Evolutionary conservation across 2,329 filamentous ascomycete genomes (phyloP).

Genomic region (Cladosporium sp.): DNA sequence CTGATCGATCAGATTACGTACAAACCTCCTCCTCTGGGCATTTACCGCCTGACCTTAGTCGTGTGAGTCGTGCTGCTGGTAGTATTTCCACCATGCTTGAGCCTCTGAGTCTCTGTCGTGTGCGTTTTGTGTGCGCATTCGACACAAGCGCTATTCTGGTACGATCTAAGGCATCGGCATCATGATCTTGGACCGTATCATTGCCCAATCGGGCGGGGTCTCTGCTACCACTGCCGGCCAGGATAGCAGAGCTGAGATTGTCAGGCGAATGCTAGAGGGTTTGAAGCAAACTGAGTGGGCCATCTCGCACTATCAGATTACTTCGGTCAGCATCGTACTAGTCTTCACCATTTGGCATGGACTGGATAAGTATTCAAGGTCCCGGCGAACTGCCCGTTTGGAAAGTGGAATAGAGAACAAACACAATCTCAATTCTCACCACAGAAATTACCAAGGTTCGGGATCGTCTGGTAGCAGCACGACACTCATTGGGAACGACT

Average conservation of each 20-base stretch:
- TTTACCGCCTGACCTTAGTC: background rate
- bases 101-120: background rate
- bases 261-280: conserved; percentile 1
- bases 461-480: conserved; percentile 7
- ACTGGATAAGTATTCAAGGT: conserved; percentile 24
- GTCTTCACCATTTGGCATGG: conserved; percentile 37
- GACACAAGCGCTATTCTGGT: background rate
- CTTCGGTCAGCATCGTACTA: conserved; percentile 34
- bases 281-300: conserved; percentile 28
- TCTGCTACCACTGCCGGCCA: background rate
- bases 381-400: conserved; percentile 12
- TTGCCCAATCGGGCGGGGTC: conserved; percentile 6
- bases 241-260: background rate
- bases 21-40: background rate
- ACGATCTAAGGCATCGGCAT: background rate
- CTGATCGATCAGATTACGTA: conserved; percentile 9
- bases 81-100: background rate
- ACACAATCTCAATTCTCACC: background rate
- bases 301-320: conserved; percentile 38
- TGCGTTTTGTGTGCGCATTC: background rate
- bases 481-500: background rate
- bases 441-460: background rate
- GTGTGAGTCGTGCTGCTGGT: background rate
- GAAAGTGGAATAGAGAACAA: background rate
- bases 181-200: conserved; percentile 8